Percentiles rank a stretch among this genome's conserved stretches.
phyloP scores from a whole-genome alignment of 164 flowering plant genomes.

The Annona squamosa region DNA sequence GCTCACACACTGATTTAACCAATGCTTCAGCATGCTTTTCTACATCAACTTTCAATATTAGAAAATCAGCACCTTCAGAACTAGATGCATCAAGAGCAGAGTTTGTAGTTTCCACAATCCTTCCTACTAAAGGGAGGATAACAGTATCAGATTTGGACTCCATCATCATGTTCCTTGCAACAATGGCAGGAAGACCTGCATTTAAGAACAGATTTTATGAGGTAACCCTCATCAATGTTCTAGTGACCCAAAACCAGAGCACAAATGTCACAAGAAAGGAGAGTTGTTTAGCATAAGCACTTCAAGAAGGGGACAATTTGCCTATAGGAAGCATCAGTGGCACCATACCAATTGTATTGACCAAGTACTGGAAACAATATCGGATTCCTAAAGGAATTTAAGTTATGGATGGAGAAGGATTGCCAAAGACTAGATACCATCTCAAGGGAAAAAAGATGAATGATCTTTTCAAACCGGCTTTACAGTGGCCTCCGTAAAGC shows the following conservation, averaged over 20 bases:
- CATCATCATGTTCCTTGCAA: conserved; percentile 82
- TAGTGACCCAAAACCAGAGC: background rate
- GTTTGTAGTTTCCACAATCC: conserved; percentile 44
- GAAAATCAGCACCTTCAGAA: conserved; percentile 92
- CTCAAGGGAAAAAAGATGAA: no score
- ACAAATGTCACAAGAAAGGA: background rate
- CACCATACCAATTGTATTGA: background rate
- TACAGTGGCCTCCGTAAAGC: no score
- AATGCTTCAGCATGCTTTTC: conserved; percentile 23
- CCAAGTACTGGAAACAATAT: background rate
- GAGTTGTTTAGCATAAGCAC: background rate
- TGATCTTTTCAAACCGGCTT: no score
- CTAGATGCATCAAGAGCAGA: conserved; percentile 65
- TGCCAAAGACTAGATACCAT: no score
- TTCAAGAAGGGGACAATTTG: background rate
- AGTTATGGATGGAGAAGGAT: background rate
- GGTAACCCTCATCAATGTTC: background rate
- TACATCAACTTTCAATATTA: conserved; percentile 29
- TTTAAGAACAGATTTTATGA: background rate
- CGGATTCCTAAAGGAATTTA: background rate
- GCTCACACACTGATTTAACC: conserved; percentile 25
- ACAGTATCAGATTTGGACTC: conserved; percentile 62
- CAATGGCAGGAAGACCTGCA: conserved; percentile 84
- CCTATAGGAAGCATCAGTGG: background rate
- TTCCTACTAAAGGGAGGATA: conserved; percentile 76